Conservation (phyloP, 305 asterid genomes). For the Caryopteris hybrid region DNA sequence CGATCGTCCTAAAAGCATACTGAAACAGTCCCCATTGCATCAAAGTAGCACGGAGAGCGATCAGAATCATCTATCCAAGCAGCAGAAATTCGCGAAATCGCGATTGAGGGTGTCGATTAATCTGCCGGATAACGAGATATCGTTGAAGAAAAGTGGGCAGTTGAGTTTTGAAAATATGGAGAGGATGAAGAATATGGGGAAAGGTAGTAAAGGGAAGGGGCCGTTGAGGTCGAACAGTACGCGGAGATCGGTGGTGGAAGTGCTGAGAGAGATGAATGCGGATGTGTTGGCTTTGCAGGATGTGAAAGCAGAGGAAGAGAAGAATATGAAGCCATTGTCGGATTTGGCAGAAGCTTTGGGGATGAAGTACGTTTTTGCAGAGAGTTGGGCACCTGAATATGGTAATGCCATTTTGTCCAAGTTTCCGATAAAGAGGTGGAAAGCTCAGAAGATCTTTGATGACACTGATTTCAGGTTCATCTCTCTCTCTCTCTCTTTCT, state of each 20-base stretch:
- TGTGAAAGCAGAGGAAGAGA: constrained; percentile 95
- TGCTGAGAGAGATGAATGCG: constrained; percentile 68
- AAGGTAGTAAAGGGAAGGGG: constrained; percentile 50
- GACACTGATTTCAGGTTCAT: constrained; percentile 83
- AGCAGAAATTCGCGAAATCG: constrained; percentile 61
- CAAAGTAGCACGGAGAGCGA: constrained; percentile 17
- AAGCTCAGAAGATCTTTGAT: constrained; percentile 69
- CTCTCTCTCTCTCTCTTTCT: not conserved
- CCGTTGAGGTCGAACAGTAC: constrained; percentile 39
- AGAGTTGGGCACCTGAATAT: constrained; percentile 97
- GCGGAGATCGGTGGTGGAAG: constrained; percentile 57
- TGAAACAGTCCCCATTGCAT: constrained; percentile 71
- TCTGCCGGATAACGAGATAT: constrained; percentile 88
- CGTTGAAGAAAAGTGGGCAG: constrained; percentile 63
- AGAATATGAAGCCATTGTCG: constrained; percentile 80
- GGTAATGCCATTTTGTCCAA: constrained; percentile 86
- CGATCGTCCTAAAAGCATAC: constrained; percentile 72
- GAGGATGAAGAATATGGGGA: constrained; percentile 16
- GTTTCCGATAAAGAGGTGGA: constrained; percentile 91
- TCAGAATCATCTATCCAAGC: constrained; percentile 28
- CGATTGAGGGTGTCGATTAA: constrained; percentile 81
- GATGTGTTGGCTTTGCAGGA: constrained; percentile 88
- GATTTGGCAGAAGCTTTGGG: constrained; percentile 85
- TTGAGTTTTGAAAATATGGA: constrained; percentile 27
- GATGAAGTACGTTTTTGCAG: constrained; percentile 91